phyloP scores from a whole-genome alignment of 2,329 filamentous ascomycete species.

The Lecanosticta acicola region DNA sequence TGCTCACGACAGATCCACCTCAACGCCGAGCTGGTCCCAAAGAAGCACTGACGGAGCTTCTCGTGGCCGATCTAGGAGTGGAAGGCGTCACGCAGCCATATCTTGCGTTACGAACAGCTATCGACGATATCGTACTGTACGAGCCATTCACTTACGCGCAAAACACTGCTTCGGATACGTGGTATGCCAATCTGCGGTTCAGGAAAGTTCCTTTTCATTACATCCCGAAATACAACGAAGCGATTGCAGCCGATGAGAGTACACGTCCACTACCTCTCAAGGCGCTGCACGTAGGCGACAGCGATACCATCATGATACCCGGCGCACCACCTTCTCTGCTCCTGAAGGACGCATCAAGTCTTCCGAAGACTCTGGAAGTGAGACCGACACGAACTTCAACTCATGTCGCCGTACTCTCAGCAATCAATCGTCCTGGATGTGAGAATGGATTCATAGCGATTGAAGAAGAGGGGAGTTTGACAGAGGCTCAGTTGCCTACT shows the following conservation, averaged over 20 bases:
- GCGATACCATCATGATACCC: slow-evolving; percentile 75
- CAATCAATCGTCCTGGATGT: slow-evolving; percentile 71
- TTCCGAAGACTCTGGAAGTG: slow-evolving; percentile 55
- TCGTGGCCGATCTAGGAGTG: slow-evolving; percentile 82
- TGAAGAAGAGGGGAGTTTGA: slow-evolving; percentile 55
- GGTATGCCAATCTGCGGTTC: slow-evolving; percentile 62
- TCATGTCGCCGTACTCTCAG: slow-evolving; percentile 48
- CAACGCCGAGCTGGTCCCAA: slow-evolving; percentile 65
- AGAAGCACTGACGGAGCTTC: slow-evolving; percentile 69
- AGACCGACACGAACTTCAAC: slow-evolving; percentile 5
- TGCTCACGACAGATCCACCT: slow-evolving; percentile 65
- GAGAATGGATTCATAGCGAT: slow-evolving; percentile 70
- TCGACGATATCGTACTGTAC: slow-evolving; percentile 81
- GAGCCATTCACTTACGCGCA: slow-evolving; percentile 60
- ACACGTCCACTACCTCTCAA: slow-evolving; percentile 47
- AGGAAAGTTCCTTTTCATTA: slow-evolving; percentile 66
- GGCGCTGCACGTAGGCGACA: slow-evolving; percentile 63
- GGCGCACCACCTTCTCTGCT: slow-evolving; percentile 76
- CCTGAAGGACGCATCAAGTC: slow-evolving; percentile 71
- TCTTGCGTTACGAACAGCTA: slow-evolving; percentile 71
- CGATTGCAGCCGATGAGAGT: slow-evolving; percentile 46
- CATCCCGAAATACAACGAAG: slow-evolving; percentile 54
- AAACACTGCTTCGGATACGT: slow-evolving; percentile 19
- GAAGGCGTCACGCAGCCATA: slow-evolving; percentile 64
- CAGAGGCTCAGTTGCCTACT: slow-evolving; percentile 65